Evolutionary conservation across 371 early-diverging fungal species (phyloP).

Genomic region (Massospora cicadina): DNA sequence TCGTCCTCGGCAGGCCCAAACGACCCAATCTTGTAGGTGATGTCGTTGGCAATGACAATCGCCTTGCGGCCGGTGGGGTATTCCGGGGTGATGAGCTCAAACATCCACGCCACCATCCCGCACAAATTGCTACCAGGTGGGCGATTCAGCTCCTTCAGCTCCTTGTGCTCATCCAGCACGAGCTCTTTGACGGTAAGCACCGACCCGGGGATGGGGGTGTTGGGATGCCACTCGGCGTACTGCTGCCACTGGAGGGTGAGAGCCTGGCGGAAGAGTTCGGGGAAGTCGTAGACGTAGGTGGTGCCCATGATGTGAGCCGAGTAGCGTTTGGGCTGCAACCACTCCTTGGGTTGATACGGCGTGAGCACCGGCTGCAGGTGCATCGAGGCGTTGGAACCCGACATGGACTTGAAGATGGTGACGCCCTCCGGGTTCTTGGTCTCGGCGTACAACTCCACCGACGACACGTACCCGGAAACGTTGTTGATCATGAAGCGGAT

Average conservation of each 20-base stretch:
- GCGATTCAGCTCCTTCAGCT: conserved; percentile 60
- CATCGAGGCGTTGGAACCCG: conserved; percentile 54
- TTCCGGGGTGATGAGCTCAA: conserved; percentile 83
- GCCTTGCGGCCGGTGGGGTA: conserved; percentile 75
- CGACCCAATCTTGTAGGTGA: conserved; percentile 91
- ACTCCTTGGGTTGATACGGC: conserved; percentile 83
- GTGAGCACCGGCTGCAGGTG: conserved; percentile 67
- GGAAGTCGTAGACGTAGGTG: conserved; percentile 95
- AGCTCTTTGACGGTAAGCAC: conserved; percentile 69
- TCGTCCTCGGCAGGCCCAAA: conserved; percentile 91
- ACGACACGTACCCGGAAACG: conserved; percentile 78
- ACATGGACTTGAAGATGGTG: conserved; percentile 56
- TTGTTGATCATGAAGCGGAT: conserved; percentile 82
- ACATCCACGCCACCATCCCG: conserved; percentile 94
- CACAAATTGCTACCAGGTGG: conserved; percentile 79
- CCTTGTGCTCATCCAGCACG: conserved; percentile 63
- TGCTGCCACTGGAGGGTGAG: conserved; percentile 55
- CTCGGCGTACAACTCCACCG: conserved; percentile 85
- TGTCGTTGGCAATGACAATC: conserved; percentile 95
- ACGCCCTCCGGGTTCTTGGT: conserved; percentile 48
- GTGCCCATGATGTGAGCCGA: conserved; percentile 96
- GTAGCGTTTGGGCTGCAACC: conserved; percentile 92
- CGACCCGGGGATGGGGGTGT: conserved; percentile 39
- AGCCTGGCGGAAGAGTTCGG: conserved; percentile 83
- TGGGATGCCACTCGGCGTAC: conserved; percentile 31